These are phyloP conservation scores for Neonectria magnoliae DNA, from an alignment of 2,329 filamentous ascomycete genomes.

Conservation along the genomic window DNA sequence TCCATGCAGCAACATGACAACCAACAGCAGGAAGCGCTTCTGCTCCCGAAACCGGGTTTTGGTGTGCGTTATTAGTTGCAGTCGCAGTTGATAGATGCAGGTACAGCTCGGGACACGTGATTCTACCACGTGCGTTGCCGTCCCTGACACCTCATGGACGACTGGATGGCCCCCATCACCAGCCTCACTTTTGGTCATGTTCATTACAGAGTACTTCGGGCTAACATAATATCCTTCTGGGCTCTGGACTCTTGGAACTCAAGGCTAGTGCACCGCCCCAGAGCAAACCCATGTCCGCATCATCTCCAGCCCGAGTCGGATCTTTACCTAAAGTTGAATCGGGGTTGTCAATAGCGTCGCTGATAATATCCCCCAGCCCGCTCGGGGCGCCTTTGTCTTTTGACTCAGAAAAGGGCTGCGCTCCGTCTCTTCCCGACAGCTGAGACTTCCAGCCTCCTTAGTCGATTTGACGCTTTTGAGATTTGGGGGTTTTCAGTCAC, in stretches of 20 bases:
- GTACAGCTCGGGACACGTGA: background rate
- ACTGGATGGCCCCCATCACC: background rate
- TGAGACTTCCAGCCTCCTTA: background rate
- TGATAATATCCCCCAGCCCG: background rate
- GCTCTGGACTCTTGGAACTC: background rate
- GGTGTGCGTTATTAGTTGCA: background rate
- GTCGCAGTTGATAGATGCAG: background rate
- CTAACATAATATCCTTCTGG: no score
- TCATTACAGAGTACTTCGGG: background rate
- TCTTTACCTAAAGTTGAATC: background rate
- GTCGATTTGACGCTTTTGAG: background rate
- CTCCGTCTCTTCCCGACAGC: slow-evolving; percentile 21
- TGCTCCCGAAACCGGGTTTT: background rate
- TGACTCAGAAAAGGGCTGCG: background rate
- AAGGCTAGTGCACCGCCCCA: background rate
- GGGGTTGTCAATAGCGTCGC: background rate
- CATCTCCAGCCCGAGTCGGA: slow-evolving; percentile 2
- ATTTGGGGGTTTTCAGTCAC: slow-evolving; percentile 22
- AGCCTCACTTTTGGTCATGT: background rate
- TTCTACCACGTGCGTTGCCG: background rate
- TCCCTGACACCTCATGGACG: background rate
- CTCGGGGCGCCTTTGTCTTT: background rate
- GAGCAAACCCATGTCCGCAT: background rate
- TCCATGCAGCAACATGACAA: background rate
- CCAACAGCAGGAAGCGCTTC: background rate